Evolutionary conservation across 805 yeast species (phyloP).

Genomic region (Yamadazyma laniorum): DNA sequence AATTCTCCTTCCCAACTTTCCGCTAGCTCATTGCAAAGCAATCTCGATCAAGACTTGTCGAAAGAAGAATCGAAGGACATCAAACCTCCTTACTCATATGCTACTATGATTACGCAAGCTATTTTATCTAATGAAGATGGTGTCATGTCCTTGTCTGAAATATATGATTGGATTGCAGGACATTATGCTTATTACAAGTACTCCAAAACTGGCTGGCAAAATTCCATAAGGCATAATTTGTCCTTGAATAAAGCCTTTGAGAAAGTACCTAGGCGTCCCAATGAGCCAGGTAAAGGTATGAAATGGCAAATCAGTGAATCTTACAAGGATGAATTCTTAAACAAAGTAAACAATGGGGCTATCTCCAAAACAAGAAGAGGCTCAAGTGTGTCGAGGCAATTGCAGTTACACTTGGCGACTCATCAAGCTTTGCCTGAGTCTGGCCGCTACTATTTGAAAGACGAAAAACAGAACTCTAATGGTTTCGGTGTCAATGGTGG

Average conservation of each 20-base stretch:
- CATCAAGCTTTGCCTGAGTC: constrained; percentile 54
- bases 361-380: constrained; percentile 75
- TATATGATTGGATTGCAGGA: constrained; percentile 83
- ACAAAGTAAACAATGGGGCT: constrained; percentile 75
- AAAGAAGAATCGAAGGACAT: constrained; percentile 87
- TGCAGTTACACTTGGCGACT: constrained; percentile 69
- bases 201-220: constrained; percentile 97
- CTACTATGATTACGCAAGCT: constrained; percentile 98
- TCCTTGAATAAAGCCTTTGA: constrained; percentile 96
- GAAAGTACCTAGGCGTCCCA: constrained; percentile 91
- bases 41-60: constrained; percentile 65
- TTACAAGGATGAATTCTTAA: constrained; percentile 79
- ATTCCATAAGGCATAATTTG: constrained; percentile 90
- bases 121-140: constrained; percentile 86
- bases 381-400: constrained; percentile 74
- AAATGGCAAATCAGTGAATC: constrained; percentile 94
- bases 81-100: constrained; percentile 96
- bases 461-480: constrained; percentile 12
- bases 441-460: constrained; percentile 26
- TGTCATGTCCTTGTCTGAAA: constrained; percentile 84
- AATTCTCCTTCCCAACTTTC: constrained; percentile 38
- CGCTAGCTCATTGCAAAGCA: constrained; percentile 45
- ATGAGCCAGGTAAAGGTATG: constrained; percentile 99
- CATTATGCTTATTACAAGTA: constrained; percentile 90
- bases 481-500: background rate